phyloP scores from a whole-genome alignment of 2,329 filamentous ascomycete genomes.

The Apiospora arundinis region DNA sequence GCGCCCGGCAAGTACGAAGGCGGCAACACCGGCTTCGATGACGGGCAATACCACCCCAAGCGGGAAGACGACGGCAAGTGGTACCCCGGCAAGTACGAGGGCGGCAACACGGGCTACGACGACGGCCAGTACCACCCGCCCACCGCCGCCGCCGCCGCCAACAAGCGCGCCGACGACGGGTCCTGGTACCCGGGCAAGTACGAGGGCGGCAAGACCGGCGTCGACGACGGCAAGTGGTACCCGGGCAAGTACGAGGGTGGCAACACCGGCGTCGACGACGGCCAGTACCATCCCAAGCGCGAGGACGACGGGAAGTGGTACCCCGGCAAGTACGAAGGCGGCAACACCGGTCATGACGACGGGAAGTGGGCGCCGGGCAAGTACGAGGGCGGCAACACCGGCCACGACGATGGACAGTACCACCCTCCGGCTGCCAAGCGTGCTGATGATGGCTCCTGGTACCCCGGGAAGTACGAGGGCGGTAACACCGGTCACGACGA shows the following conservation, averaged over 20 bases:
- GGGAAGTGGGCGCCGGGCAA: slow-evolving; percentile 16
- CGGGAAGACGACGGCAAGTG: neutral
- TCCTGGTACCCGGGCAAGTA: slow-evolving; percentile 1
- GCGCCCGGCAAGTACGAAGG: slow-evolving; percentile 12
- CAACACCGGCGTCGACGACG: neutral
- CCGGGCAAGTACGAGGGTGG: neutral
- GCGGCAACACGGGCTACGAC: neutral
- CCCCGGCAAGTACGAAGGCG: slow-evolving; percentile 19
- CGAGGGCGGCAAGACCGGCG: neutral
- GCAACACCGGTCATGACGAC: neutral
- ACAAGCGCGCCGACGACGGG: slow-evolving; percentile 1
- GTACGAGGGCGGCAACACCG: slow-evolving; percentile 8
- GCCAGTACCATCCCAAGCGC: neutral
- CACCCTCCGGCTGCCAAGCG: neutral
- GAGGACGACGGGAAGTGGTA: slow-evolving; percentile 8
- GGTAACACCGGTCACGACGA: neutral
- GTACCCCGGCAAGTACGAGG: slow-evolving; percentile 2
- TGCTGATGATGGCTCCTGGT: slow-evolving; percentile 1
- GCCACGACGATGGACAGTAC: neutral
- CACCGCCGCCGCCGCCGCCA: too few relatives aligned
- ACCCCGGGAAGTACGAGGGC: neutral
- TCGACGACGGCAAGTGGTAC: slow-evolving; percentile 19
- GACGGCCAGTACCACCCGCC: neutral
- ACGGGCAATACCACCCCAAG: neutral
- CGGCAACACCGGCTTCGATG: neutral